phyloP scores from a whole-genome alignment of 306 rosid genomes.

The Corylus avellana region DNA sequence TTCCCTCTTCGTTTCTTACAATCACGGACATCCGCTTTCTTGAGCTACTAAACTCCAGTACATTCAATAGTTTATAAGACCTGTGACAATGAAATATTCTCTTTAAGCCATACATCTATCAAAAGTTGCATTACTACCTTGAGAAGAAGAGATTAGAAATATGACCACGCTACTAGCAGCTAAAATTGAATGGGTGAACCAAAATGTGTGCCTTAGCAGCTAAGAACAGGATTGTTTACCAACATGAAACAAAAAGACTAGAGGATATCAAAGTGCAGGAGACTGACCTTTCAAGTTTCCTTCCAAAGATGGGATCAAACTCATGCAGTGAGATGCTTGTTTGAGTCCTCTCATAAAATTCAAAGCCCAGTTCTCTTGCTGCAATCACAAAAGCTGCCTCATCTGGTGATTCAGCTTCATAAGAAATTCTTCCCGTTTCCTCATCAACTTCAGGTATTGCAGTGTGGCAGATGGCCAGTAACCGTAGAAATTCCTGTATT shows the following conservation, averaged over 20 bases:
- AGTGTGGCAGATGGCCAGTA: conserved; percentile 88
- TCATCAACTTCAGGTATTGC: conserved; percentile 94
- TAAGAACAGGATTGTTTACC: neutral
- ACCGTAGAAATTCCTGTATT: conserved; percentile 64
- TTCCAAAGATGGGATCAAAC: conserved; percentile 51
- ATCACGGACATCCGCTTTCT: conserved; percentile 96
- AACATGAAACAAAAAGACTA: neutral
- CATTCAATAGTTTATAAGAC: conserved; percentile 62
- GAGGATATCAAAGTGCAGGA: conserved; percentile 23
- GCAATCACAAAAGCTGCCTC: conserved; percentile 98
- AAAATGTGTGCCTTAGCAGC: neutral
- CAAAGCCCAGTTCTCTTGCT: conserved; percentile 94
- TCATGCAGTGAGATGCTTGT: conserved; percentile 64
- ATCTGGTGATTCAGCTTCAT: conserved; percentile 99
- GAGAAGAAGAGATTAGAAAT: neutral
- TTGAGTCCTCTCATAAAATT: conserved; percentile 77
- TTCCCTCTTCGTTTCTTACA: conserved; percentile 65
- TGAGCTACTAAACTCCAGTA: conserved; percentile 89
- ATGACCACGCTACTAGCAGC: neutral
- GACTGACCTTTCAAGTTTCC: conserved; percentile 55
- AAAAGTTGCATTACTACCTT: conserved; percentile 10
- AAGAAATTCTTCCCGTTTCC: conserved; percentile 67
- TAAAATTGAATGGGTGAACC: conserved; percentile 11
- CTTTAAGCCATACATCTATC: conserved; percentile 19
- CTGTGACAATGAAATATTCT: conserved; percentile 46